Evolutionary conservation across 805 yeast species (phyloP).

Genomic region (Yamadazyma ubonensis): DNA sequence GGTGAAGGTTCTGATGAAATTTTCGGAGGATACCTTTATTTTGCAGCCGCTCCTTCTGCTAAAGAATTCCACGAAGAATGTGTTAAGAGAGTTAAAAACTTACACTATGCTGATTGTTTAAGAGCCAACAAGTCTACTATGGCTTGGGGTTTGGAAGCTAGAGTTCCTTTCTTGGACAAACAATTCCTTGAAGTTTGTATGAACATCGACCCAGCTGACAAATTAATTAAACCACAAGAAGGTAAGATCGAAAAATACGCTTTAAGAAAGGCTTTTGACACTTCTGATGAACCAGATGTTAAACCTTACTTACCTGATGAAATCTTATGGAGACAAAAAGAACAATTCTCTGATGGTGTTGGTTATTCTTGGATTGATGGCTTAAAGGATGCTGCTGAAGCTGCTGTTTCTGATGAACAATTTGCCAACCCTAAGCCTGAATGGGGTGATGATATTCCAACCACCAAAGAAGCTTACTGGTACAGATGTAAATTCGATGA

Average conservation of each 20-base stretch:
- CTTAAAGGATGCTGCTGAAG: slow-evolving; percentile 92
- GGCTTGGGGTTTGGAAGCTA: slow-evolving; percentile 99
- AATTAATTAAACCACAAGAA: slow-evolving; percentile 68
- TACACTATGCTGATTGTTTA: slow-evolving; percentile 94
- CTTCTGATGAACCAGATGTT: slow-evolving; percentile 71
- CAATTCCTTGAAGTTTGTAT: slow-evolving; percentile 86
- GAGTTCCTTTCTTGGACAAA: slow-evolving; percentile 98
- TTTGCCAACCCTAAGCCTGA: slow-evolving; percentile 87
- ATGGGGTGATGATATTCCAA: slow-evolving; percentile 95
- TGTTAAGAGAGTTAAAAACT: slow-evolving; percentile 94
- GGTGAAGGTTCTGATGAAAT: slow-evolving; percentile 99
- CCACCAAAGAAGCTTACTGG: slow-evolving; percentile 99
- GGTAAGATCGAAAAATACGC: slow-evolving; percentile 93
- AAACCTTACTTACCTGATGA: slow-evolving; percentile 93
- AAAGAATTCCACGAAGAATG: slow-evolving; percentile 93
- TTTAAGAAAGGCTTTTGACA: slow-evolving; percentile 96
- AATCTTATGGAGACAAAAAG: slow-evolving; percentile 99
- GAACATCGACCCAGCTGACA: slow-evolving; percentile 93
- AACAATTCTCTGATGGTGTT: slow-evolving; percentile 98
- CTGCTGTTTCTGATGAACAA: slow-evolving; percentile 83
- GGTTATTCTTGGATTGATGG: slow-evolving; percentile 99
- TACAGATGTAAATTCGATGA: slow-evolving; percentile 96
- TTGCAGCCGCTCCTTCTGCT: slow-evolving; percentile 93
- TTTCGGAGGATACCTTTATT: slow-evolving; percentile 97
- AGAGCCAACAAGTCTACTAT: slow-evolving; percentile 99